A percentile compares a stretch with the other conserved stretches of the same genome.
These are phyloP conservation scores for Stentor coeruleus DNA, from an alignment of 73 alveolate genomes.

Conservation along the genomic window DNA sequence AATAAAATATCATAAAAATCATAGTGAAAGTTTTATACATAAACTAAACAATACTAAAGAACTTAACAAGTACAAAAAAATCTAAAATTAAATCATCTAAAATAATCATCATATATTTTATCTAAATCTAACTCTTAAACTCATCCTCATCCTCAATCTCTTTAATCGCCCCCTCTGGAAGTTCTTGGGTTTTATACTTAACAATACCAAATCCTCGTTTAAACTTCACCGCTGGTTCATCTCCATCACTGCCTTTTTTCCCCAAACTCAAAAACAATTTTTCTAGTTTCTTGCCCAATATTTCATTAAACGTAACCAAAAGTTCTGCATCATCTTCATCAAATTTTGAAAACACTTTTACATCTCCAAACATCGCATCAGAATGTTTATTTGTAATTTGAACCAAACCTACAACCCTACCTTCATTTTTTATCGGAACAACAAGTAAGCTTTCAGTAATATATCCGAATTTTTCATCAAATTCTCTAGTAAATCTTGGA, in stretches of 20 bases:
- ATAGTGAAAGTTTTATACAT: slow-evolving; percentile 85
- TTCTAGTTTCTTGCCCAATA: background rate
- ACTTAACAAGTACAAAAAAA: no score
- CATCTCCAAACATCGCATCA: background rate
- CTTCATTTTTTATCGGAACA: background rate
- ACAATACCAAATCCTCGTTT: no score
- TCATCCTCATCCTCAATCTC: no score
- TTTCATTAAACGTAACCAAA: background rate
- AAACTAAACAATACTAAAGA: slow-evolving; percentile 69
- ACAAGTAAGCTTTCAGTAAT: background rate
- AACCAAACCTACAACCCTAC: background rate
- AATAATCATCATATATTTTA: no score
- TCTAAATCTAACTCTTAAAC: no score
- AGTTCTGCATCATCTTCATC: background rate
- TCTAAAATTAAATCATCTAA: no score
- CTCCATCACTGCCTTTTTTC: no score
- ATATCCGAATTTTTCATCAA: background rate
- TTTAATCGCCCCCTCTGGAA: no score
- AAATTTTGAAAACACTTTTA: background rate
- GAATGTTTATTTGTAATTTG: background rate
- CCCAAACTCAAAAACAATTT: no score
- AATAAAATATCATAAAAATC: slow-evolving; percentile 83
- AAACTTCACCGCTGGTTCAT: no score
- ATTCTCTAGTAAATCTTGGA: background rate
- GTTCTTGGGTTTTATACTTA: no score